These are phyloP conservation scores for Lipomyces orientalis DNA, from an alignment of 805 yeast genomes.

Conservation along the genomic window DNA sequence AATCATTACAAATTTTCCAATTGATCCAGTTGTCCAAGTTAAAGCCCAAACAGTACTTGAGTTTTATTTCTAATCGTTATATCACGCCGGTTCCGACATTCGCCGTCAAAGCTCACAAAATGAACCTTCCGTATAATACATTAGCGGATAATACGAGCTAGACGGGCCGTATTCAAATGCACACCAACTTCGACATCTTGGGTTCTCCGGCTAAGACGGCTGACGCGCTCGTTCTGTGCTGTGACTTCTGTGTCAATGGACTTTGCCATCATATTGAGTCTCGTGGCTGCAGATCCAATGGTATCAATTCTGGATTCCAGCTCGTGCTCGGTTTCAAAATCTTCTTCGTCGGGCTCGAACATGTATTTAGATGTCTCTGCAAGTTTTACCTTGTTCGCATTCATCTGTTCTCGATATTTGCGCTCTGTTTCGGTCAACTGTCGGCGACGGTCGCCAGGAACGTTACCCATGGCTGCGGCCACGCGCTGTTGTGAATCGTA, in stretches of 20 bases:
- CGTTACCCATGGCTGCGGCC: constrained; percentile 52
- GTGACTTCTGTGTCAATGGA: constrained; percentile 78
- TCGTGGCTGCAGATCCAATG: constrained; percentile 68
- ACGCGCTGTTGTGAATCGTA: constrained; percentile 72
- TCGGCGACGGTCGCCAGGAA: constrained; percentile 37
- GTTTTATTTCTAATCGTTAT: not conserved
- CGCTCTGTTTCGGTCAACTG: constrained; percentile 31
- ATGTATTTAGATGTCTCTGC: constrained; percentile 71
- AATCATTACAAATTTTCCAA: not conserved
- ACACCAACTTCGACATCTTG: constrained; percentile 84
- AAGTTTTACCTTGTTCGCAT: constrained; percentile 58
- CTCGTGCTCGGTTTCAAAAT: constrained; percentile 89
- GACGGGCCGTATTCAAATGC: constrained; percentile 72
- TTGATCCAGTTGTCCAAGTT: not conserved
- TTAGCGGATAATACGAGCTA: constrained; percentile 54
- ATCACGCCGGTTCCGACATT: not conserved
- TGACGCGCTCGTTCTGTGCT: constrained; percentile 75
- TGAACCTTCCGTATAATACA: not conserved
- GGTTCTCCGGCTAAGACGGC: constrained; percentile 79
- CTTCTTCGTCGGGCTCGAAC: constrained; percentile 89
- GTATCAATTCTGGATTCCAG: constrained; percentile 82
- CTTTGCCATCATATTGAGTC: constrained; percentile 73
- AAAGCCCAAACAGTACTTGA: not conserved
- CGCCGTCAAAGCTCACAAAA: not conserved
- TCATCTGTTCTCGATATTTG: constrained; percentile 46